phyloP scores from a whole-genome alignment of 768 basidiomycete genomes.

The Sarcomyxa edulis region DNA sequence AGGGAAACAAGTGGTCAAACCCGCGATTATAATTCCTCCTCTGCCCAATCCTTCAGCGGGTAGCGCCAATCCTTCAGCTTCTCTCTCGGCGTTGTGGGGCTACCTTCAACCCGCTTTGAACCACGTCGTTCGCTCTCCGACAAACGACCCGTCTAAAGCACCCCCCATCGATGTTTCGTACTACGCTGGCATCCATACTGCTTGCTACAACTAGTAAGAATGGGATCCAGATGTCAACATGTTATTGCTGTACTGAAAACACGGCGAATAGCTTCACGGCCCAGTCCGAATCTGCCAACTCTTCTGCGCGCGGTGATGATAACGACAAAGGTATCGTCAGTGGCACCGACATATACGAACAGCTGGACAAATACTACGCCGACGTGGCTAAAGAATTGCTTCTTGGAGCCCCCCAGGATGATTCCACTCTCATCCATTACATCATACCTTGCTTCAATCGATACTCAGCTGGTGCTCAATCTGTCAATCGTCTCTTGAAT shows the following conservation, averaged over 20 bases:
- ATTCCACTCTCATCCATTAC: slow-evolving; percentile 61
- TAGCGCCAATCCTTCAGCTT: slow-evolving; percentile 71
- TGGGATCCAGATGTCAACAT: slow-evolving; percentile 6
- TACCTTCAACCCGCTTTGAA: slow-evolving; percentile 72
- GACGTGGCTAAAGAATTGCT: slow-evolving; percentile 56
- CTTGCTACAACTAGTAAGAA: slow-evolving; percentile 78
- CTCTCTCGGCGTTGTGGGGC: slow-evolving; percentile 67
- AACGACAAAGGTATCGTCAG: slow-evolving; percentile 27
- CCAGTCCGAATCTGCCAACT: slow-evolving; percentile 43
- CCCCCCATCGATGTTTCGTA: slow-evolving; percentile 68
- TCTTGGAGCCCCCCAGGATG: slow-evolving; percentile 62
- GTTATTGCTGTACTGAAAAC: slow-evolving; percentile 13
- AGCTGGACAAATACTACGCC: slow-evolving; percentile 67
- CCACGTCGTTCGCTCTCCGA: slow-evolving; percentile 70
- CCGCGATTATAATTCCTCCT: slow-evolving; percentile 17
- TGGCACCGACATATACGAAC: slow-evolving; percentile 68
- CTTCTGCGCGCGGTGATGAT: slow-evolving; percentile 21
- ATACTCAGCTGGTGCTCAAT: slow-evolving; percentile 60
- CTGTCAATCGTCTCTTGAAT: slow-evolving; percentile 68
- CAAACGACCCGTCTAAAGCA: slow-evolving; percentile 53
- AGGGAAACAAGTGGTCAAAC: slow-evolving; percentile 21
- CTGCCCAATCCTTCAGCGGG: slow-evolving; percentile 52
- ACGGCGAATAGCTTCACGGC: slow-evolving; percentile 41
- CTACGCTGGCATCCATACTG: slow-evolving; percentile 75
- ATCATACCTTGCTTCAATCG: slow-evolving; percentile 69